Conservation (phyloP, 2,329 filamentous ascomycete genomes). For the Trichocomaceae sp. region DNA sequence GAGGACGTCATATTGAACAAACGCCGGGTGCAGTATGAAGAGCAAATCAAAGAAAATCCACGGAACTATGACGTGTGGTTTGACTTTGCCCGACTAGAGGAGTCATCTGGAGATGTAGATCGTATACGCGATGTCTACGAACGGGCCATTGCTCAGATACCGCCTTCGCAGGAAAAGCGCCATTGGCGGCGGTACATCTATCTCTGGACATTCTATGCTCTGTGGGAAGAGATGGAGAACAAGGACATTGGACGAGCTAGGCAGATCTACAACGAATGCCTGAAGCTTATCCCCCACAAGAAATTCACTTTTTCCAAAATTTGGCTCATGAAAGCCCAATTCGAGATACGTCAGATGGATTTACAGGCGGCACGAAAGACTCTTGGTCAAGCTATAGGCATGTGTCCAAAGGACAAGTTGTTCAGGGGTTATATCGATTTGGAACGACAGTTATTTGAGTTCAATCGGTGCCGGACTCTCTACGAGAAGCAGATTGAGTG, state of each 20-base stretch:
- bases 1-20: constrained; percentile 96
- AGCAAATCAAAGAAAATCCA: constrained; percentile 84
- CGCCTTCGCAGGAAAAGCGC: constrained; percentile 90
- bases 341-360: constrained; percentile 82
- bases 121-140: constrained; percentile 90
- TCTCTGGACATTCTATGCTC: constrained; percentile 93
- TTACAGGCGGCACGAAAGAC: constrained; percentile 77
- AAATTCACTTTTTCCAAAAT: constrained; percentile 97
- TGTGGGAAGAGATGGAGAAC: constrained; percentile 87
- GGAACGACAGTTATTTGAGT: constrained; percentile 90
- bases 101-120: constrained; percentile 73
- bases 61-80: constrained; percentile 98
- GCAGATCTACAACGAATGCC: constrained; percentile 84
- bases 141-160: constrained; percentile 88
- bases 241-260: constrained; percentile 71
- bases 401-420: constrained; percentile 92
- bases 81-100: constrained; percentile 86
- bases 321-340: constrained; percentile 89
- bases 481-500: constrained; percentile 93
- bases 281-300: constrained; percentile 86
- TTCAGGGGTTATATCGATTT: constrained; percentile 92
- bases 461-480: constrained; percentile 78
- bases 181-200: constrained; percentile 98
- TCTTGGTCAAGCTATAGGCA: constrained; percentile 80
- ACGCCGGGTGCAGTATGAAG: constrained; percentile 85